Evolutionary conservation across 441 rosid species (phyloP), one percentile per base, ranked within the genome.

Genomic region (Melastoma candidum): DNA sequence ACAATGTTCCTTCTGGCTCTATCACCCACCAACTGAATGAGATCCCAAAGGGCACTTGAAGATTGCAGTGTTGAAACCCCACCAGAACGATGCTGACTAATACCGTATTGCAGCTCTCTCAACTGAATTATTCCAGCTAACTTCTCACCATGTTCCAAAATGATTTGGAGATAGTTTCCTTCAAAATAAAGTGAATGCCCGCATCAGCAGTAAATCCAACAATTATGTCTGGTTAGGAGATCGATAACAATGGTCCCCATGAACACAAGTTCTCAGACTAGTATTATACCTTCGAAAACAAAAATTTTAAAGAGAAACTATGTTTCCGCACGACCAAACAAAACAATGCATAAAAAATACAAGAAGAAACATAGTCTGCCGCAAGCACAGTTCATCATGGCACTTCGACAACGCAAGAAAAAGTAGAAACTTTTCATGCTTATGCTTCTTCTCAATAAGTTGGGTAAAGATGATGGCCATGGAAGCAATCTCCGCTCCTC

Each of bases 331-430:
- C 36, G 5, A 29, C 7, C 7, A 7, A 29, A 29, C 2, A 29
- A 29, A 29, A 29, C 7, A 29, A 1, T 29, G 36, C 36, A 29
- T 29, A 3, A 49, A 53, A 12, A 17, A 17, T 17, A 56, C 9
- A 44, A 49, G 10, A 66, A 55, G 36, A 44, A 29, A 47, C 85
- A 54, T 83, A 93, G 97, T 84, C 80, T 86, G 87, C 61, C 77
- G 75, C 53, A 85, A 77, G 67, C 88, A 89, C 65, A 89, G 71
- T 68, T 93, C 97, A 64, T 86, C 97, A 11, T 93, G 99, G 74
- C 96, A 84, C 74, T 86, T 84, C 62, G 99, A 93, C 70, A 89
- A 66, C 68, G 99, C 99, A 75, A 89, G 96, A 80, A 86, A 93
- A 67, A 89, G 95, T 27, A 89, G 87, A 77, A 77, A 86, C 55